phyloP scores from a whole-genome alignment of 257 asterid species.

The Asclepias syriaca region DNA sequence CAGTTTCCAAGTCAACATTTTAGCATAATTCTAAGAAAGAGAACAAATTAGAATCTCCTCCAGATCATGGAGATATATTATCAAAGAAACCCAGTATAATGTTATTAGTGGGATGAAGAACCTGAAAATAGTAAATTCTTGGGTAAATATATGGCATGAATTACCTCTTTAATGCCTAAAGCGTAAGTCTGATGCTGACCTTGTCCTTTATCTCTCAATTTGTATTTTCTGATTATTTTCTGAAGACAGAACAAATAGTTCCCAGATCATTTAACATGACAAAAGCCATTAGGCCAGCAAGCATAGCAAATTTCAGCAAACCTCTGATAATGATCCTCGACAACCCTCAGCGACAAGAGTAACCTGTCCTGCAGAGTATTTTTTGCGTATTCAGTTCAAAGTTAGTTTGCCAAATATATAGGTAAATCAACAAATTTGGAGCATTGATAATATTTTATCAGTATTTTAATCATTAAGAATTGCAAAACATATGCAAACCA shows the following conservation, averaged over 20 bases:
- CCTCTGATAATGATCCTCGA: constrained; percentile 98
- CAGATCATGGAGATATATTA: not conserved
- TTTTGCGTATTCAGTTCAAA: constrained; percentile 14
- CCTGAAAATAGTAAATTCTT: not conserved
- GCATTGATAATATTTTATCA: not conserved
- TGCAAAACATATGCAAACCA: not conserved
- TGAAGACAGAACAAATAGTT: constrained; percentile 21
- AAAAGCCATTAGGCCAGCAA: constrained; percentile 12
- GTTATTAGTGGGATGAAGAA: not conserved
- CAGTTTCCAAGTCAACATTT: not conserved
- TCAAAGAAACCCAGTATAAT: not conserved
- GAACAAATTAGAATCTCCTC: not conserved
- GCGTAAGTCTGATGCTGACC: constrained; percentile 99
- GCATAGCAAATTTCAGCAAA: constrained; percentile 18
- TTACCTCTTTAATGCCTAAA: constrained; percentile 96
- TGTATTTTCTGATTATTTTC: constrained; percentile 69
- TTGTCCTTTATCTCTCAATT: constrained; percentile 74
- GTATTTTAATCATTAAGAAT: not conserved
- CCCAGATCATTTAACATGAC: constrained; percentile 12
- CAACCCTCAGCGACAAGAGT: constrained; percentile 96
- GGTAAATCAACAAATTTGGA: not conserved
- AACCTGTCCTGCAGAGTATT: constrained; percentile 56
- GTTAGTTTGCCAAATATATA: not conserved
- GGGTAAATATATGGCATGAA: not conserved
- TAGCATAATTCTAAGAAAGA: not conserved